Conservation (phyloP, 495 filamentous ascomycete species). For the Ascodesmis nigricans region DNA sequence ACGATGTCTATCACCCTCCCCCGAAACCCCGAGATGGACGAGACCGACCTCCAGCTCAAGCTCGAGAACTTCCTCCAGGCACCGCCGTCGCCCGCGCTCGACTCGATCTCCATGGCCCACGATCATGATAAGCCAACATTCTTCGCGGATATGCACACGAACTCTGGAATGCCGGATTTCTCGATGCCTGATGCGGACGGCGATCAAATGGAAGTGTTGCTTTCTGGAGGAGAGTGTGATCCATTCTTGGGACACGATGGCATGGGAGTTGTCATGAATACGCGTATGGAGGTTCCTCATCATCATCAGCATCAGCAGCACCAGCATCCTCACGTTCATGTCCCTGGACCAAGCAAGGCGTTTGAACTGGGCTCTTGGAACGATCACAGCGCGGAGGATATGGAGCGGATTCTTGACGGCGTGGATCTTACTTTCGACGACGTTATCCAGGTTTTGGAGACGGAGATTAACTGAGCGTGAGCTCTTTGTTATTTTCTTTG, state of each 20-base stretch:
- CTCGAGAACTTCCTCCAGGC: constrained; percentile 20
- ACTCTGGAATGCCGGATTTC: constrained; percentile 13
- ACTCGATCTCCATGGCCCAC: neutral
- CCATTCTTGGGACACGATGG: constrained; percentile 21
- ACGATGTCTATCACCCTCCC: neutral
- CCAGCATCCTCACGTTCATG: no score
- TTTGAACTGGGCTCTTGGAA: constrained; percentile 15
- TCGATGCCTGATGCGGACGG: constrained; percentile 17
- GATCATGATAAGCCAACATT: neutral
- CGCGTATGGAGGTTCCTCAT: no score
- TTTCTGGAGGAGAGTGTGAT: constrained; percentile 10
- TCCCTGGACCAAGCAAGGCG: constrained; percentile 10
- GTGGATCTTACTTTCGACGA: constrained; percentile 21
- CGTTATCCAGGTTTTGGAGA: constrained; percentile 21
- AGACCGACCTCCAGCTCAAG: constrained; percentile 19
- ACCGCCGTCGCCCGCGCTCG: constrained; percentile 15
- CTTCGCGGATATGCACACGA: constrained; percentile 1
- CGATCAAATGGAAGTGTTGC: constrained; percentile 11
- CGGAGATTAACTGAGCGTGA: constrained; percentile 13
- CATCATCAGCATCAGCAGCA: no score
- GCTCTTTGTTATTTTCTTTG: neutral
- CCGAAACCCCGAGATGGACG: constrained; percentile 4
- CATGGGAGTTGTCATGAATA: constrained; percentile 5
- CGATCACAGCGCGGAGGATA: constrained; percentile 15
- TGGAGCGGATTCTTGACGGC: constrained; percentile 16